Evolutionary conservation across 805 yeast species (phyloP).

Genomic region (Candida oleophila): DNA sequence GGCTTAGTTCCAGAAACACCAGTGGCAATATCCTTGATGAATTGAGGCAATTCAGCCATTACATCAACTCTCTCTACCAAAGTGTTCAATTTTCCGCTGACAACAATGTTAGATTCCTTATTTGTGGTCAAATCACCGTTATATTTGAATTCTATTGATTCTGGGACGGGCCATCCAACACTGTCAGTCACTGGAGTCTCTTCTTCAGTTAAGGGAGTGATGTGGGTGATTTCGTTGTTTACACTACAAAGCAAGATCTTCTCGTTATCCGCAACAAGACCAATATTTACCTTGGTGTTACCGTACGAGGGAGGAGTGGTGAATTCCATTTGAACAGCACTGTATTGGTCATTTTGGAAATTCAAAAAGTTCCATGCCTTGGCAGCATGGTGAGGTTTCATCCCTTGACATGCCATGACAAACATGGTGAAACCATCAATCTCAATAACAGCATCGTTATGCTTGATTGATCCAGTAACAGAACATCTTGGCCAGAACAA

Average conservation of each 20-base stretch:
- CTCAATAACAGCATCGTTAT: conserved; percentile 33
- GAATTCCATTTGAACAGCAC: conserved; percentile 91
- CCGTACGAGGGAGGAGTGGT: conserved; percentile 92
- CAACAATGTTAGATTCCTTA: conserved; percentile 41
- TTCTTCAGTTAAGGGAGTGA: conserved; percentile 16
- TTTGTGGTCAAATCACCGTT: conserved; percentile 44
- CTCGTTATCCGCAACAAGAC: conserved; percentile 65
- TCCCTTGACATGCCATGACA: conserved; percentile 96
- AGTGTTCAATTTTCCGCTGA: conserved; percentile 58
- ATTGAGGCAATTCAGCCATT: conserved; percentile 93
- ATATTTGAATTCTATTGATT: conserved; percentile 55
- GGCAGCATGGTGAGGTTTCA: conserved; percentile 99
- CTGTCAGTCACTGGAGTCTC: conserved; percentile 52
- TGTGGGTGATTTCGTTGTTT: conserved; percentile 65
- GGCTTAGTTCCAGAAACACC: conserved; percentile 97
- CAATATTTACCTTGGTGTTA: conserved; percentile 74
- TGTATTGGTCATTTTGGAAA: conserved; percentile 72
- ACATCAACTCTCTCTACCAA: conserved; percentile 92
- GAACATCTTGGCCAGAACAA: conserved; percentile 91
- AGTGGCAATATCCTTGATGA: conserved; percentile 88
- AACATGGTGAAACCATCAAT: conserved; percentile 66
- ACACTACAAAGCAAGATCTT: conserved; percentile 64
- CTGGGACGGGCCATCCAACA: conserved; percentile 92
- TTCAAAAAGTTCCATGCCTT: conserved; percentile 92
- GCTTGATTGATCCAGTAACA: conserved; percentile 62